A percentile compares a stretch with the other conserved stretches of the same genome.
phyloP scores from a whole-genome alignment of 2,329 filamentous ascomycete species.

The Colletotrichum sp. region DNA sequence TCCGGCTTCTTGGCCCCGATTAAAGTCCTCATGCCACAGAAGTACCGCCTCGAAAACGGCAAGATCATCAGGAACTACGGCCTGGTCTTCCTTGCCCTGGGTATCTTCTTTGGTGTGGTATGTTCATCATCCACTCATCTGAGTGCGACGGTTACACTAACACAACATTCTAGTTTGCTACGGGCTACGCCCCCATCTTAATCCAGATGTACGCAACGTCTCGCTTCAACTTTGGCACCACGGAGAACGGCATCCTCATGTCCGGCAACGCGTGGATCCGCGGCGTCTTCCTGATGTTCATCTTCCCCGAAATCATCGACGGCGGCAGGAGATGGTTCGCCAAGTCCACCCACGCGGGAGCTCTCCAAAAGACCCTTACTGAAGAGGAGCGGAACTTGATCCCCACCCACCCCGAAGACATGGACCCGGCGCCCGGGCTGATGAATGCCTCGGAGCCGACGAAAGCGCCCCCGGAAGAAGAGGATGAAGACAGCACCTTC shows the following conservation, averaged over 20 bases:
- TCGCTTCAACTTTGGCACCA: slow-evolving; percentile 59
- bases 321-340: slow-evolving; percentile 44
- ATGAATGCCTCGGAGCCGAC: slow-evolving; percentile 52
- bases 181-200: slow-evolving; percentile 69
- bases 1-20: slow-evolving; percentile 67
- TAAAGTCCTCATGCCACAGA: slow-evolving; percentile 64
- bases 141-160: not conserved
- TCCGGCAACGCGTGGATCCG: slow-evolving; percentile 60
- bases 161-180: slow-evolving; percentile 43
- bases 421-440: slow-evolving; percentile 45
- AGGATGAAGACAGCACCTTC: slow-evolving; percentile 60
- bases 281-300: slow-evolving; percentile 58
- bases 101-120: slow-evolving; percentile 70
- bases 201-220: slow-evolving; percentile 65
- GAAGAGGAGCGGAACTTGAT: slow-evolving; percentile 26
- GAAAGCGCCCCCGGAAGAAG: slow-evolving; percentile 30
- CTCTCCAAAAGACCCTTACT: slow-evolving; percentile 2
- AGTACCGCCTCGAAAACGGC: slow-evolving; percentile 56
- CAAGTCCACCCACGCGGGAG: slow-evolving; percentile 7
- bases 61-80: slow-evolving; percentile 61
- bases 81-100: slow-evolving; percentile 66
- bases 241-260: slow-evolving; percentile 62
- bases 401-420: slow-evolving; percentile 42
- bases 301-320: slow-evolving; percentile 59
- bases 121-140: not conserved